Base-by-base conservation (phyloP, 129 eudicot species). In the Arctium minus region DNA sequence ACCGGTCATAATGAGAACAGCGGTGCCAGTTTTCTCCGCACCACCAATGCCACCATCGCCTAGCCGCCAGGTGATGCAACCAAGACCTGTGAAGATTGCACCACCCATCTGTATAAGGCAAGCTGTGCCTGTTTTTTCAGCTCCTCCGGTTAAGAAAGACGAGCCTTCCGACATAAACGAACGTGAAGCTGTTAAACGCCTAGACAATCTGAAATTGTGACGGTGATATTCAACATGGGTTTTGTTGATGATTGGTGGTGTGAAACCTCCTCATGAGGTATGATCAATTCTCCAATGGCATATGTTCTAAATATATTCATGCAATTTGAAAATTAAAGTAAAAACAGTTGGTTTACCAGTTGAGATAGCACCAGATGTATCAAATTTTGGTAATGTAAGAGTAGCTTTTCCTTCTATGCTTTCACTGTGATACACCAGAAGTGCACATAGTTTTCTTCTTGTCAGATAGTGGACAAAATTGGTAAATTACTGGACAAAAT, bases 21-120 rank as follows among this genome's bases (percentile, higher is more conserved):
- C 94, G 1, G 89, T 91, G 53, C 98, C 98, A 0, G 95, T 90
- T 38, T 94, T 82, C 90, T 89, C 98, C 56, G 91, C 98, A 37
- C 97, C 94, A 0, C 93, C 94, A 31, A 84, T 64, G 74, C 86
- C 89, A 27, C 84, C 64, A 8, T 42, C 88, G 53, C 82, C 90
- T 60, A 74, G 56, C 39, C 72, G 65, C 65, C 88, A 82, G 53
- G 48, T 81, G 71, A 82, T 91, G 83, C 91, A 85, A 72, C 84
- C 88, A 9, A 82, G 79, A 30, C 82, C 95, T 3, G 83, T 85
- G 32, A 83, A 85, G 76, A 82, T 88, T 0, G 92, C 91, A 29
- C 94, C 92, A 2, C 94, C 97, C 18, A 87, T 93, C 42, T 71
- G 87, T 81, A 62, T 93, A 68, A 91, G 98, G 85, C 98, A 87